Conservation (phyloP, 371 early-diverging fungal species). For the Mucor indicus region DNA sequence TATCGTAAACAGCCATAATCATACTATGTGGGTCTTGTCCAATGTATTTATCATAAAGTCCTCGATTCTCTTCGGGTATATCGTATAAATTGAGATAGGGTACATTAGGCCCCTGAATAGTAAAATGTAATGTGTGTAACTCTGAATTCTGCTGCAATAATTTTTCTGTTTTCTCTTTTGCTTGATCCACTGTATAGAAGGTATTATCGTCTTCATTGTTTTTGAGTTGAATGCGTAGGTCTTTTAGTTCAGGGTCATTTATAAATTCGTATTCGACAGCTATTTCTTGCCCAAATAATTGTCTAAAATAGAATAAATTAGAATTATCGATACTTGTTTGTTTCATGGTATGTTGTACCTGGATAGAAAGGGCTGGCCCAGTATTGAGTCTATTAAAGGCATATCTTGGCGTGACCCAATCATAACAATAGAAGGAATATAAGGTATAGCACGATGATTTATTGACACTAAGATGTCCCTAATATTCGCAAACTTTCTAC, state of each 20-base stretch:
- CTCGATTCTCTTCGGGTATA: constrained; percentile 95
- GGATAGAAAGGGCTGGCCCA: constrained; percentile 95
- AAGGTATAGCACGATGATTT: constrained; percentile 65
- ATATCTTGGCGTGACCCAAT: constrained; percentile 76
- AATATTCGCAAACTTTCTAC: constrained; percentile 88
- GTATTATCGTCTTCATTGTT: not conserved
- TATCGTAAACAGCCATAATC: constrained; percentile 7
- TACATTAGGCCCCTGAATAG: constrained; percentile 87
- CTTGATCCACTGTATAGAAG: not conserved
- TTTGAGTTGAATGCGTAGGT: not conserved
- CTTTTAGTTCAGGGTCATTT: constrained; percentile 4
- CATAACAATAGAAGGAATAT: constrained; percentile 95
- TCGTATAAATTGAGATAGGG: constrained; percentile 97
- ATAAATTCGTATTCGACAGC: constrained; percentile 4
- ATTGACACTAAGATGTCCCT: constrained; percentile 86
- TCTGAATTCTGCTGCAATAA: constrained; percentile 70
- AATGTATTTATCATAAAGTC: constrained; percentile 55
- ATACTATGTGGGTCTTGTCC: not conserved
- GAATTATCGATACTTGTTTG: not conserved
- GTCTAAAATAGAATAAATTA: not conserved
- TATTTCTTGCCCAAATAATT: not conserved
- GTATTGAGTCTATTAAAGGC: constrained; percentile 95
- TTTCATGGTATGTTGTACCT: constrained; percentile 54
- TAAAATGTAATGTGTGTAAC: too few species aligned
- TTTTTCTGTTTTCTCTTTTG: not conserved